Conservation (phyloP, 2,329 filamentous ascomycete genomes). For the Aspergillus sp. region DNA sequence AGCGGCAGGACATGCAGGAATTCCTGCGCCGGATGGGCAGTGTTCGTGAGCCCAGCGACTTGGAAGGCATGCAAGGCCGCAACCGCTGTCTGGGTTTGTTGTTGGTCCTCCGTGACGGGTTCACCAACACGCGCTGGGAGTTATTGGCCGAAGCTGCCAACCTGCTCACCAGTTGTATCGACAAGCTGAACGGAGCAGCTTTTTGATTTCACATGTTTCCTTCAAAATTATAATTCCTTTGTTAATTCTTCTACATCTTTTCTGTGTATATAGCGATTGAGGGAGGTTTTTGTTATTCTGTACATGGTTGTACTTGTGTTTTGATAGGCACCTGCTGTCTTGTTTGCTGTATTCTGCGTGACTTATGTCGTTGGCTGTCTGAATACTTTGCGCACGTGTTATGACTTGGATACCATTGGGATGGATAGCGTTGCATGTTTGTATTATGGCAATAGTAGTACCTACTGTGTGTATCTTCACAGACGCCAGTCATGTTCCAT, state of each 20-base stretch:
- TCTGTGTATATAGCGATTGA: slow-evolving; percentile 11
- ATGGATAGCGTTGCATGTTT: not conserved
- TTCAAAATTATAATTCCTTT: not conserved
- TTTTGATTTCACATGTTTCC: not conserved
- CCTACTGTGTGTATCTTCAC: no score
- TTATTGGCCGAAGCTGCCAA: slow-evolving; percentile 83
- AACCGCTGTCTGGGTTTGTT: slow-evolving; percentile 82
- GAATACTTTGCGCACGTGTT: not conserved
- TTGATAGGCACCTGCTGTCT: not conserved
- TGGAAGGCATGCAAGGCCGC: slow-evolving; percentile 71
- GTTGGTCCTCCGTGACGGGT: slow-evolving; percentile 78
- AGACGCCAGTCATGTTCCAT: no score
- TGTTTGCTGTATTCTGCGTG: not conserved
- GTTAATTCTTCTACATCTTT: slow-evolving; percentile 4
- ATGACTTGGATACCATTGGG: slow-evolving; percentile 1
- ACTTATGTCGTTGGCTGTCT: not conserved
- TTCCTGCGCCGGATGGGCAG: slow-evolving; percentile 74
- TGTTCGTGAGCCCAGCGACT: slow-evolving; percentile 73
- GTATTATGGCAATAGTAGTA: no score
- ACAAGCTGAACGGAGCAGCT: slow-evolving; percentile 49
- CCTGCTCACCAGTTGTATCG: slow-evolving; percentile 78
- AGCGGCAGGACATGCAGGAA: slow-evolving; percentile 74
- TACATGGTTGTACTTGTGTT: slow-evolving; percentile 3
- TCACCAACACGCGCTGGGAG: slow-evolving; percentile 85
- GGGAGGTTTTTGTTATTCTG: not conserved